Evolutionary conservation across 306 rosid species (phyloP).

Genomic region (Quercus agrifolia): DNA sequence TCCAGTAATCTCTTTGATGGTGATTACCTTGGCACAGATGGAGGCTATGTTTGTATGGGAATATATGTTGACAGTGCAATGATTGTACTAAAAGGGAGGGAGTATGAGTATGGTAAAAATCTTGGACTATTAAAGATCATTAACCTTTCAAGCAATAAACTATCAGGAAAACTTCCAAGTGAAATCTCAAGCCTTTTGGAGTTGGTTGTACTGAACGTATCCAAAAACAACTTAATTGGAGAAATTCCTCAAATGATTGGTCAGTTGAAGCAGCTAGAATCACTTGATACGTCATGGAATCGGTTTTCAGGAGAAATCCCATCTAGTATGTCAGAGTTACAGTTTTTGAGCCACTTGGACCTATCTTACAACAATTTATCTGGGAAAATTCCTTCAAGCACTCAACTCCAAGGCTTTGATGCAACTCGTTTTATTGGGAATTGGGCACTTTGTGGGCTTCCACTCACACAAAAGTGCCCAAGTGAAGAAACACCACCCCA

Average conservation of each 20-base stretch:
- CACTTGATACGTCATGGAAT: background rate
- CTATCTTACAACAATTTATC: too few species aligned
- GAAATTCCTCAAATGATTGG: background rate
- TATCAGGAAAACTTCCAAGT: background rate
- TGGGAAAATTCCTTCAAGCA: too few species aligned
- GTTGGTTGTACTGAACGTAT: too few species aligned
- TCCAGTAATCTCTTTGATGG: too few species aligned
- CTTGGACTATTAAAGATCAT: background rate
- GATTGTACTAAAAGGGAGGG: background rate
- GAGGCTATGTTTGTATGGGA: too few species aligned
- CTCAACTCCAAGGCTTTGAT: background rate
- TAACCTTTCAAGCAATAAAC: background rate
- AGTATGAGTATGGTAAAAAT: background rate
- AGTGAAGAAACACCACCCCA: too few species aligned
- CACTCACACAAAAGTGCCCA: background rate
- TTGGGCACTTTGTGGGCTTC: slow-evolving; percentile 2
- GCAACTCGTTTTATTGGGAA: background rate
- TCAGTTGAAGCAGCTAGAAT: background rate
- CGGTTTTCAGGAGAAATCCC: background rate
- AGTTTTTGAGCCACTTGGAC: too few species aligned
- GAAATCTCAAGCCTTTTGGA: too few species aligned
- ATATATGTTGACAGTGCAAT: background rate
- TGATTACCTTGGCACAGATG: too few species aligned
- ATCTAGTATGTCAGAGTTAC: background rate
- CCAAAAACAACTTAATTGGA: background rate